Conservation (phyloP, 169 alveolate species). For the Plasmodium vivax region DNA sequence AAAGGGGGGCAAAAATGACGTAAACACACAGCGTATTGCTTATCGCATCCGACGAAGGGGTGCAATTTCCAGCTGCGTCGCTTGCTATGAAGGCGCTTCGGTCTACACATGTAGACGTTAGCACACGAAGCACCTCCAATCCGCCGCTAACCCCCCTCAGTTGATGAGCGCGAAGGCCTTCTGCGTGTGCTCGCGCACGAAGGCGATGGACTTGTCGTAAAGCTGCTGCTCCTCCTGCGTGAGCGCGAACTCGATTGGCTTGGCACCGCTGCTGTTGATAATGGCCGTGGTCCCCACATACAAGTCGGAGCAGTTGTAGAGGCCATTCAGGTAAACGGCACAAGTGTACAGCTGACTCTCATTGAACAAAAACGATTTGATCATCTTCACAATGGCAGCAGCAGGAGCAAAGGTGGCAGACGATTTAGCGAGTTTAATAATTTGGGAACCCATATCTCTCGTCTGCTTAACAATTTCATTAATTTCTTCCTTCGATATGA, state of each 20-base stretch:
- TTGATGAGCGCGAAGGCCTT: slow-evolving; percentile 37
- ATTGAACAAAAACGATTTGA: slow-evolving; percentile 79
- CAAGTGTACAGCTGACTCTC: slow-evolving; percentile 78
- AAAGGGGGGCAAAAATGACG: background rate
- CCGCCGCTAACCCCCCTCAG: background rate
- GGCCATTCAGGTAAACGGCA: slow-evolving; percentile 81
- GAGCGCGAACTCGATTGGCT: slow-evolving; percentile 72
- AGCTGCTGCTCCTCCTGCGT: slow-evolving; percentile 75
- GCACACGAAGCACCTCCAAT: background rate
- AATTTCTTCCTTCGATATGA: slow-evolving; percentile 56
- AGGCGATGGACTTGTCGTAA: slow-evolving; percentile 73
- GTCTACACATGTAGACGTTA: background rate
- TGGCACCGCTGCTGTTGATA: slow-evolving; percentile 77
- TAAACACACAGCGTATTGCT: background rate
- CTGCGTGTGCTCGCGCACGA: slow-evolving; percentile 9
- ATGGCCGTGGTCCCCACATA: slow-evolving; percentile 83
- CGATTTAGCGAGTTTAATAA: slow-evolving; percentile 77
- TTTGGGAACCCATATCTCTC: slow-evolving; percentile 81
- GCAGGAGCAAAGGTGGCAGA: slow-evolving; percentile 85
- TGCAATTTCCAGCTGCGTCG: background rate
- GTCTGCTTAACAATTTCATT: slow-evolving; percentile 78
- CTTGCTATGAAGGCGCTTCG: background rate
- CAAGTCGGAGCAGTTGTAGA: slow-evolving; percentile 76
- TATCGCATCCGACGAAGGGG: background rate
- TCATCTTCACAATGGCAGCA: slow-evolving; percentile 82